phyloP scores from a whole-genome alignment of 768 basidiomycete genomes.

The Xerocomellus intermedius region DNA sequence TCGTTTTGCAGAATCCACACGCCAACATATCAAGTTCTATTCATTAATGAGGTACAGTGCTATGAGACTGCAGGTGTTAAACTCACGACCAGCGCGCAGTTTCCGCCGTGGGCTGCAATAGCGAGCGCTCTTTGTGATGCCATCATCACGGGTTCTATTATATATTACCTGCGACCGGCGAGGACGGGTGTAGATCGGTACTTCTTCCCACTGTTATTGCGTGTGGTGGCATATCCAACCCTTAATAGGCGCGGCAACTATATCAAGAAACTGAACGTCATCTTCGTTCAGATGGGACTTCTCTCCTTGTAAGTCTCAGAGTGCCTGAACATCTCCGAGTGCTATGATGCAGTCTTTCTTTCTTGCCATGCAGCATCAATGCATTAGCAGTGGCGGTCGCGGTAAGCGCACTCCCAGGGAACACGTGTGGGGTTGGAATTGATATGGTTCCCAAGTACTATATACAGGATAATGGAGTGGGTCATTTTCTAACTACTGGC shows the following conservation, averaged over 20 bases:
- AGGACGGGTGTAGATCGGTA: slow-evolving; percentile 15
- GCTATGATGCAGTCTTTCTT: neutral
- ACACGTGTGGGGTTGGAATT: neutral
- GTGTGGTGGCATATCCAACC: neutral
- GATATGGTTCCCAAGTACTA: slow-evolving; percentile 14
- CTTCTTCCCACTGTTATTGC: neutral
- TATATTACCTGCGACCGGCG: neutral
- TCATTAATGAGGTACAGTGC: slow-evolving; percentile 4
- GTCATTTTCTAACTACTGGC: slow-evolving; percentile 4
- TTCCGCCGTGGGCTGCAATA: slow-evolving; percentile 3
- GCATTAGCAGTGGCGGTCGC: slow-evolving; percentile 5
- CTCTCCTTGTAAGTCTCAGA: slow-evolving; percentile 18
- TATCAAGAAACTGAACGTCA: slow-evolving; percentile 10
- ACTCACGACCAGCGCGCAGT: slow-evolving; percentile 1
- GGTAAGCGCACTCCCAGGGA: slow-evolving; percentile 4
- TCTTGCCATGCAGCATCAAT: slow-evolving; percentile 3
- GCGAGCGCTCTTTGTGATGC: neutral
- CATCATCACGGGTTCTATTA: too few relatives aligned
- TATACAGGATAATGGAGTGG: neutral
- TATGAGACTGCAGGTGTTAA: neutral
- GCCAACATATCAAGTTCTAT: slow-evolving; percentile 5
- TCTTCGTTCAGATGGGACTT: slow-evolving; percentile 23
- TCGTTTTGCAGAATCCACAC: slow-evolving; percentile 4
- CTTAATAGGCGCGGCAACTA: slow-evolving; percentile 2
- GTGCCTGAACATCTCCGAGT: neutral